Evolutionary conservation across 2,329 filamentous ascomycete species (phyloP).

Genomic region (Drechslera avenae): DNA sequence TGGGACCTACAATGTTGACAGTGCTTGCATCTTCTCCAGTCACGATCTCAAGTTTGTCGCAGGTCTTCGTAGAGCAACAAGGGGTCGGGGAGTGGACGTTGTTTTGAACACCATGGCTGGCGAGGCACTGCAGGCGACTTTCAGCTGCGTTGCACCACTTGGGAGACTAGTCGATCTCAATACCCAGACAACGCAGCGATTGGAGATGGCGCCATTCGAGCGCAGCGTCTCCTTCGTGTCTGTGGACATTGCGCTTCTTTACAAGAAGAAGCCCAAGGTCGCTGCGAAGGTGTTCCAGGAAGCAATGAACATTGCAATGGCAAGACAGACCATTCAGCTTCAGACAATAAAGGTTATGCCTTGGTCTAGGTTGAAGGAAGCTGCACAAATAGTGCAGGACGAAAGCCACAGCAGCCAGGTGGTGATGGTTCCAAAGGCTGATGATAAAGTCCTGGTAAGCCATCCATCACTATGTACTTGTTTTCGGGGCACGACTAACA

Average conservation of each 20-base stretch:
- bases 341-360: not conserved
- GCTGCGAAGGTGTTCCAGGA: conserved; percentile 10
- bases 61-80: conserved; percentile 12
- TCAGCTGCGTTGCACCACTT: conserved; percentile 51
- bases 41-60: conserved; percentile 28
- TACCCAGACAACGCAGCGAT: not conserved
- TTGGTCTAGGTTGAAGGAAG: conserved; percentile 18
- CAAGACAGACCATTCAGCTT: not conserved
- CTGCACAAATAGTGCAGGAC: conserved; percentile 19
- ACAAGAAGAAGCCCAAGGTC: conserved; percentile 3
- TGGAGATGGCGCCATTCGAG: conserved; percentile 29
- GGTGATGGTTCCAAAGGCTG: conserved; percentile 3
- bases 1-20: conserved; percentile 9
- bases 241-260: conserved; percentile 13
- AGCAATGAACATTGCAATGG: conserved; percentile 4
- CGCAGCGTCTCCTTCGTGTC: conserved; percentile 18
- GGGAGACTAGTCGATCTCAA: conserved; percentile 30
- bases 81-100: conserved; percentile 39
- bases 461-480: not conserved
- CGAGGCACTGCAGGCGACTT: conserved; percentile 45
- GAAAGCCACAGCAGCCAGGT: conserved; percentile 10
- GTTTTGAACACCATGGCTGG: conserved; percentile 37
- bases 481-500: not conserved
- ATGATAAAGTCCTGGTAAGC: conserved; percentile 12
- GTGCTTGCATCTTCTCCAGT: conserved; percentile 34